phyloP scores from a whole-genome alignment of 2,329 filamentous ascomycete species.

The Cercospora sp. region DNA sequence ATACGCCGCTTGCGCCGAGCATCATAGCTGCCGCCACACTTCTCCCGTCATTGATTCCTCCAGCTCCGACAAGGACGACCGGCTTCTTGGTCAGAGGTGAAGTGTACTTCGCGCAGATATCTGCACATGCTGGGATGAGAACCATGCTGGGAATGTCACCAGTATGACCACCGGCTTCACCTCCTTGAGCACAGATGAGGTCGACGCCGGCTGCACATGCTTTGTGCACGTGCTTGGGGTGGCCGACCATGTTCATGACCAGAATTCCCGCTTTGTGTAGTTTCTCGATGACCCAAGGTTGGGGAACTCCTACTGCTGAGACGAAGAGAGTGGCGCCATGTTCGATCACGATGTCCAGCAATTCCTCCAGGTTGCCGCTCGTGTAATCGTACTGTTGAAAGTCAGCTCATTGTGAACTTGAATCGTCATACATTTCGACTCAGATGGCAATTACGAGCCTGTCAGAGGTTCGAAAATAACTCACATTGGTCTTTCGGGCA shows the following conservation, averaged over 20 bases:
- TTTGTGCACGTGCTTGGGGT: conserved; percentile 97
- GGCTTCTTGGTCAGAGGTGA: conserved; percentile 81
- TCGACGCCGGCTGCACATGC: conserved; percentile 86
- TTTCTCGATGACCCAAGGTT: conserved; percentile 80
- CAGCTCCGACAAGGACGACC: conserved; percentile 86
- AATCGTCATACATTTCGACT: neutral
- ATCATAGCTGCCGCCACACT: conserved; percentile 85
- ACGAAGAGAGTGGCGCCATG: conserved; percentile 88
- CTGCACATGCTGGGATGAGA: conserved; percentile 86
- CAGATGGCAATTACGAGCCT: neutral
- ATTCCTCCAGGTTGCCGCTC: conserved; percentile 89
- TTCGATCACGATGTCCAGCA: conserved; percentile 88
- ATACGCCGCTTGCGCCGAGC: conserved; percentile 87
- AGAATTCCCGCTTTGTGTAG: conserved; percentile 83
- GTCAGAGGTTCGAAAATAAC: neutral
- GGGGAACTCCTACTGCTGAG: conserved; percentile 88
- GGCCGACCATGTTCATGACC: conserved; percentile 99
- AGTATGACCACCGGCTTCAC: conserved; percentile 76
- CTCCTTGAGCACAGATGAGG: conserved; percentile 95
- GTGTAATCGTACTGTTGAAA: conserved; percentile 77
- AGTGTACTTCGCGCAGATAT: conserved; percentile 74
- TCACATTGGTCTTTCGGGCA: conserved; percentile 72
- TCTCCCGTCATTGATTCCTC: conserved; percentile 88
- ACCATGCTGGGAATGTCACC: conserved; percentile 87
- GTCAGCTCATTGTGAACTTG: neutral